Conservation (phyloP, 345 rosid species). For the Conringia planisiliqua region DNA sequence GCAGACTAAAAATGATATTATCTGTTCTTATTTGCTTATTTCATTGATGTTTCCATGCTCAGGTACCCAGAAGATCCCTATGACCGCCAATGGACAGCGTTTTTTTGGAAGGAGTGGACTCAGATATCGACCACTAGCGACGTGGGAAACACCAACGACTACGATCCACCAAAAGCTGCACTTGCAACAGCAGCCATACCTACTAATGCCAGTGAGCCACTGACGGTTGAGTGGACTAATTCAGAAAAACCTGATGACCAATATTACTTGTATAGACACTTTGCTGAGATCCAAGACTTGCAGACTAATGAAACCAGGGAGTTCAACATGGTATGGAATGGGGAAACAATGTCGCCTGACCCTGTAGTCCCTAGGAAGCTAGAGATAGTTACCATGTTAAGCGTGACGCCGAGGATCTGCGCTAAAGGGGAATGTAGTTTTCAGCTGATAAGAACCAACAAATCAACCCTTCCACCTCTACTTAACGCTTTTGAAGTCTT, state of each 20-base stretch:
- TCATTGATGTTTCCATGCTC: neutral
- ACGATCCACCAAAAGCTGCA: neutral
- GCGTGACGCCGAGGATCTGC: neutral
- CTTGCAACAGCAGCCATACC: constrained; percentile 17
- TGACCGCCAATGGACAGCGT: constrained; percentile 30
- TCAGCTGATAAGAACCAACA: constrained; percentile 19
- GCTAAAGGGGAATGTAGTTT: neutral
- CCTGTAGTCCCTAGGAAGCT: neutral
- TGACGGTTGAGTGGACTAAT: neutral
- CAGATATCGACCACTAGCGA: neutral
- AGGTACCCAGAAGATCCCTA: constrained; percentile 40
- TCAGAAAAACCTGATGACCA: neutral
- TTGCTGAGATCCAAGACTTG: constrained; percentile 28
- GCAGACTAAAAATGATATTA: no score
- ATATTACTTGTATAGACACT: neutral
- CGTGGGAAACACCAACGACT: neutral
- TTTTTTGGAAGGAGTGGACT: neutral
- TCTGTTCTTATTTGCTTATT: neutral
- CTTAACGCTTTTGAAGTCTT: constrained; percentile 19
- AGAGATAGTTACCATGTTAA: neutral
- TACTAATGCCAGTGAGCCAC: constrained; percentile 12
- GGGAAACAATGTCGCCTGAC: neutral
- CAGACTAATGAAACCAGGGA: constrained; percentile 15
- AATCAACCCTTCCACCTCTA: constrained; percentile 34
- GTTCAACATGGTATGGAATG: constrained; percentile 1